Base-by-base conservation (phyloP, 208 protist species). In the Leishmania braziliensis region DNA sequence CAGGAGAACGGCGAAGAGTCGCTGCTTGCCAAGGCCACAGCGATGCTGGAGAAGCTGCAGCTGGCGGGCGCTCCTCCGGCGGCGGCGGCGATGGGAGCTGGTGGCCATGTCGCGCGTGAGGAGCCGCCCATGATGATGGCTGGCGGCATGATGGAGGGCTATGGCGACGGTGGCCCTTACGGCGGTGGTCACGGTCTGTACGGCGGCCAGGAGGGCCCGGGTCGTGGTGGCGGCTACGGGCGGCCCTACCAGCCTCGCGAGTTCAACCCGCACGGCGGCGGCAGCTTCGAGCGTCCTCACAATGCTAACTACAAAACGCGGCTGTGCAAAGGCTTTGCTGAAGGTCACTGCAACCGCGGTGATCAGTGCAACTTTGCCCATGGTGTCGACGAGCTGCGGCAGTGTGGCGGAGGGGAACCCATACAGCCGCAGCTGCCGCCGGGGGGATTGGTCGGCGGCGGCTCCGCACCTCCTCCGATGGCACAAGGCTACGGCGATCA, bases 321-420 rank as follows among this genome's bases (percentile, higher is more conserved):
- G 54, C 16, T 95, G 63, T 98, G 95, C 83, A 92, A 95, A 77
- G 58, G 85, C 26, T 97, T 92, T 73, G 53, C 82, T n/a, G 89
- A 96, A 63, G 95, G 95, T 3, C 78, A 82, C 71, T 98, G 95
- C 83, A 77, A 83, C 4, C 86, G 88, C 16, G 95, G 93, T 2
- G 83, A 87, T 36, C 75, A 88, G 20, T 98, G 95, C 91, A 95
- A 91, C 85, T 98, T 94, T 73, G 92, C 95, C 0, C 95, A 98
- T 79, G 90, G 92, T 0, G 84, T 84, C 10, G 83, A 63, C 5
- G 92, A 97, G 75, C 85, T 96, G 39, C 89, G 91, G 29, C 56
- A 82, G 53, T 71, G 51, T 23, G 76, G 54, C 1, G 75, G 83
- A 10, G 78, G 75, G 2, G 51, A 20, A 8, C 36, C 60, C 43